phyloP scores from a whole-genome alignment of 1,284 basidiomycete species.

The Puccinia polysora region DNA sequence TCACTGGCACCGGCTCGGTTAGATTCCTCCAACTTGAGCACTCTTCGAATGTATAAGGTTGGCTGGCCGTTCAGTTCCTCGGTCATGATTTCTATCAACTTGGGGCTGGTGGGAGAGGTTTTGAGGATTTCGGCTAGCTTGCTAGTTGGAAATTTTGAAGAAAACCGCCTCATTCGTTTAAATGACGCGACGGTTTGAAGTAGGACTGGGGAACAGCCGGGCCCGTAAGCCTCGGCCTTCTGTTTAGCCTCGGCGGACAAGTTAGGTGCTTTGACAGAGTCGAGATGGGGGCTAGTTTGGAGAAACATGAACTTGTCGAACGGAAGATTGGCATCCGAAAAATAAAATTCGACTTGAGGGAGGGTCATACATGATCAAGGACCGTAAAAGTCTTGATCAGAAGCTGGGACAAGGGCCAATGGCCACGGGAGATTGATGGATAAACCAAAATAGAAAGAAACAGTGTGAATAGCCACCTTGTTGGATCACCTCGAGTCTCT shows the following conservation, averaged over 20 bases:
- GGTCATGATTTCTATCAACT: slow-evolving; percentile 28
- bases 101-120: slow-evolving; percentile 19
- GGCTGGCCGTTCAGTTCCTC: slow-evolving; percentile 35
- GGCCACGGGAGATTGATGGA: neutral
- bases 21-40: slow-evolving; percentile 33
- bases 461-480: slow-evolving; percentile 15
- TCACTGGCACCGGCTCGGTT: slow-evolving; percentile 38
- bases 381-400: neutral
- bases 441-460: neutral
- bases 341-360: slow-evolving; percentile 85
- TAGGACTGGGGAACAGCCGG: slow-evolving; percentile 38
- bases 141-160: slow-evolving; percentile 36
- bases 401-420: neutral
- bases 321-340: slow-evolving; percentile 91
- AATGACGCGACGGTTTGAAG: slow-evolving; percentile 42
- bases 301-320: slow-evolving; percentile 91
- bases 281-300: slow-evolving; percentile 40
- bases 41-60: slow-evolving; percentile 14
- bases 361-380: neutral
- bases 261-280: slow-evolving; percentile 36
- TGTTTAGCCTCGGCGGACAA: slow-evolving; percentile 32
- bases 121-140: slow-evolving; percentile 38
- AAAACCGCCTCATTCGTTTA: slow-evolving; percentile 38
- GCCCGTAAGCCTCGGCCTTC: slow-evolving; percentile 37
- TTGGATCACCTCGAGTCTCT: slow-evolving; percentile 30